Evolutionary conservation across 2,329 filamentous ascomycete genomes (phyloP), one percentile per base, ranked within the genome.

Genomic region (Colletotrichum lini): DNA sequence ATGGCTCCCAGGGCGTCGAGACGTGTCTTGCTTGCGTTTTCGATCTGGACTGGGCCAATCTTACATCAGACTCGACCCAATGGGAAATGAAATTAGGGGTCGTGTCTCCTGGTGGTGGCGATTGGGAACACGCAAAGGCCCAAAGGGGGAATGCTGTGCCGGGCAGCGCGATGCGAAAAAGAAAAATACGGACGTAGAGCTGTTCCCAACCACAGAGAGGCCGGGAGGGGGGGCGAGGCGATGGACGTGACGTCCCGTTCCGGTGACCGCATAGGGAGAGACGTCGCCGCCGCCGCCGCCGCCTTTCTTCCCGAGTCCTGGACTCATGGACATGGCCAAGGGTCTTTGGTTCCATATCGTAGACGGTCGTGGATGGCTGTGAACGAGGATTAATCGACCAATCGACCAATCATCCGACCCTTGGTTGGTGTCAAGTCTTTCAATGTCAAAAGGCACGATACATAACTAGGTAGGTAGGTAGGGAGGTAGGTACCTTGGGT

Each of bases 11-110:
- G 56, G 50, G 67, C 64, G 57, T 61, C 26, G 57, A 67, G 12
- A 70, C 52, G 16, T 70, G 67, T 70, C 67, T 66, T 38, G 57
- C 67, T 61, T 38, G 50, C 7, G 44, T 50, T 60, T 67, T 47
- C 53, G 63, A 12, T 38, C 35, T 21, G 23, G 53, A 35, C 8
- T 18, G 47, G 47, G 67, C 12, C n/a, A 23, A 59, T 53, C 40
- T 26, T 23, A 45, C 21, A 12, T 12, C 38, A 40, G 18, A 45
- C 42, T 9, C 3, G 30, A 40, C 2, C 52, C 58, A 58, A 71
- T 54, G 45, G 47, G 57, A 23, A 15, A 40, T 4, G 45, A 38
- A 49, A 61, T 23, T 44, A 50, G 56, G 42, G 63, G 56, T 65
- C 52, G 16, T 45, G 54, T 53, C 38, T 47, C 54, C 54, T n/a